These are phyloP conservation scores for Arctium lappa DNA, from an alignment of 129 eudicot species.

Conservation along the genomic window DNA sequence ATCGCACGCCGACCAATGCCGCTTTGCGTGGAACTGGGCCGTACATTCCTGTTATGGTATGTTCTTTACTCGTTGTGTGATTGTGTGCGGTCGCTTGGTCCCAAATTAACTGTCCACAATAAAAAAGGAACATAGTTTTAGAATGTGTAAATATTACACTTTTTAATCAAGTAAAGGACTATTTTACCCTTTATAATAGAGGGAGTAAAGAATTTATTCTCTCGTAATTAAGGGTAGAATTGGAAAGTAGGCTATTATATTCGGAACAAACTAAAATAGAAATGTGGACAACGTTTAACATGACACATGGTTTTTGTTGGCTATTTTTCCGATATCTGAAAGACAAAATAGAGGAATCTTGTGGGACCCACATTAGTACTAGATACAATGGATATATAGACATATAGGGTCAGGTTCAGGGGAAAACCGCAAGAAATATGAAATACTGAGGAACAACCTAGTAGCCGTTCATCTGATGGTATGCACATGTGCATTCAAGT, in stretches of 20 bases:
- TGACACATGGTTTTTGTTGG: not conserved
- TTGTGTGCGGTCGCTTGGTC: not conserved
- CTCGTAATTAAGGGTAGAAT: not conserved
- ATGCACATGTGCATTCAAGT: not conserved
- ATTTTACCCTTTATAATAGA: not conserved
- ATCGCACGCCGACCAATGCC: conserved; percentile 11
- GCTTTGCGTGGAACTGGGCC: conserved; percentile 66
- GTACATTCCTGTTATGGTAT: conserved; percentile 69
- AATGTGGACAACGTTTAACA: not conserved
- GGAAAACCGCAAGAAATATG: not conserved
- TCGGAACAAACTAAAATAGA: not conserved
- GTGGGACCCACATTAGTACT: not conserved
- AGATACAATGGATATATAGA: too few relatives aligned
- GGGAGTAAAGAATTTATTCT: not conserved
- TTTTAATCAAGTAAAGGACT: not conserved
- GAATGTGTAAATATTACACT: not conserved
- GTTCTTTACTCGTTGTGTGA: not conserved
- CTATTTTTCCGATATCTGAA: not conserved
- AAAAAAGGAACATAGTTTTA: not conserved
- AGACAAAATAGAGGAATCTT: not conserved
- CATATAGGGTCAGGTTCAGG: not conserved
- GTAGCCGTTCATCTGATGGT: not conserved
- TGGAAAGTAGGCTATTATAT: not conserved
- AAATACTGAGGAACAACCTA: not conserved
- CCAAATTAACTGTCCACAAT: too few relatives aligned